These are phyloP conservation scores for Xylaria venustula DNA, from an alignment of 495 filamentous ascomycete genomes.

Conservation along the genomic window DNA sequence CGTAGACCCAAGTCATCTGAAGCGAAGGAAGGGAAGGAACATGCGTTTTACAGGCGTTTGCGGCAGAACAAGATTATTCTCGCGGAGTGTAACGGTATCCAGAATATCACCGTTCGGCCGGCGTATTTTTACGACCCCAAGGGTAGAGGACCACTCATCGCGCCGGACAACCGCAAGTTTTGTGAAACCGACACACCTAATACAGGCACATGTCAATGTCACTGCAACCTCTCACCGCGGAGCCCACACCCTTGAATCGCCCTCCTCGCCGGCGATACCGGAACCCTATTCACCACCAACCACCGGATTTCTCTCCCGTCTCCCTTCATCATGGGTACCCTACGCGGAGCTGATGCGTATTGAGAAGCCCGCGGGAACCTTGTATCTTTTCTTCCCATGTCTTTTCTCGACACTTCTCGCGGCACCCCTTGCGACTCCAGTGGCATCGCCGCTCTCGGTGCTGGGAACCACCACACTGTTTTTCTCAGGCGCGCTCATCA, in stretches of 20 bases:
- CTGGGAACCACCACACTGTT: constrained; percentile 72
- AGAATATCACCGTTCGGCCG: background rate
- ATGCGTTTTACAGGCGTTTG: constrained; percentile 6
- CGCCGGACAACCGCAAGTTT: constrained; percentile 18
- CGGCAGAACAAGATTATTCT: constrained; percentile 3
- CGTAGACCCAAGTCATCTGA: background rate
- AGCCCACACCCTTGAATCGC: constrained; percentile 25
- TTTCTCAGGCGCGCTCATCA: constrained; percentile 82
- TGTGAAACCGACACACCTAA: constrained; percentile 20
- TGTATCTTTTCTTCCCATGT: constrained; percentile 95
- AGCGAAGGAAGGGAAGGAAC: background rate
- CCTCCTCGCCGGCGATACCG: constrained; percentile 14
- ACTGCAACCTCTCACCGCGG: constrained; percentile 3
- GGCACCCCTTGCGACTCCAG: constrained; percentile 59
- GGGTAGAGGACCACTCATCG: background rate
- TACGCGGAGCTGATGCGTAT: constrained; percentile 92
- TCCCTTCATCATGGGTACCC: constrained; percentile 77
- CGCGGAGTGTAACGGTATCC: background rate
- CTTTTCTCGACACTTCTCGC: constrained; percentile 82
- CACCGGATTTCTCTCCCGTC: constrained; percentile 70
- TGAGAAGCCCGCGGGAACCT: constrained; percentile 92
- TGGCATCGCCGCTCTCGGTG: constrained; percentile 56
- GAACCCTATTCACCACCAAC: constrained; percentile 64
- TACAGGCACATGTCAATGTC: constrained; percentile 12
- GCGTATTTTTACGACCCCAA: background rate